A percentile compares a stretch with the other conserved stretches of the same genome.
phyloP scores from a whole-genome alignment of 2,329 filamentous ascomycete species.

The Knufia petricola region DNA sequence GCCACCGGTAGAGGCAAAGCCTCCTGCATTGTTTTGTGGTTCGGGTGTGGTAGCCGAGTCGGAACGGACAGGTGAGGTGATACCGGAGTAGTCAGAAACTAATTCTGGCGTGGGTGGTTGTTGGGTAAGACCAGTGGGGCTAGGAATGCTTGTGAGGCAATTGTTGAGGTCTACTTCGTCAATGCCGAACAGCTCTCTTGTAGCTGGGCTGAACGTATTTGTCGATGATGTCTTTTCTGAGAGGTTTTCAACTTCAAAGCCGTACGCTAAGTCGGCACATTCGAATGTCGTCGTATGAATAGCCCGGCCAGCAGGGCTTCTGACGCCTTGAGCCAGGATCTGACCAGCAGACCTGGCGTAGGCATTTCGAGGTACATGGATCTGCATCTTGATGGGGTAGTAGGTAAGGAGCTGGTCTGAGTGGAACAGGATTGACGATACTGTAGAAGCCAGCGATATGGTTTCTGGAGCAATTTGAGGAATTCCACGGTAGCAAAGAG shows the following conservation, averaged over 20 bases:
- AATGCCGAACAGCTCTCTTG: background rate
- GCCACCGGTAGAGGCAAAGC: background rate
- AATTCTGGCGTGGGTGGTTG: background rate
- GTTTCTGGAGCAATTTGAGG: too few relatives aligned
- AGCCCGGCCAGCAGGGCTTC: background rate
- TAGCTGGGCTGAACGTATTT: background rate
- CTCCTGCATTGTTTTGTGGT: background rate
- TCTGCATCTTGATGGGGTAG: background rate
- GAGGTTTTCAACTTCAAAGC: background rate
- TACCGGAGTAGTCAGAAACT: background rate
- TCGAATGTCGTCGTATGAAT: background rate
- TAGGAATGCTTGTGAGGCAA: background rate
- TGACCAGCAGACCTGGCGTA: constrained; percentile 3
- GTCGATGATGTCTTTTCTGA: constrained; percentile 6
- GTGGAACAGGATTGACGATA: too few relatives aligned
- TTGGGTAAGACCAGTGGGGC: background rate
- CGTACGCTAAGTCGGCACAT: background rate
- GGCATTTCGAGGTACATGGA: background rate
- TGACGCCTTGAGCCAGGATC: background rate
- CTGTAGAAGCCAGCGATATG: too few relatives aligned
- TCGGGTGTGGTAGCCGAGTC: background rate
- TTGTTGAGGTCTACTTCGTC: background rate
- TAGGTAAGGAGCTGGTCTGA: background rate
- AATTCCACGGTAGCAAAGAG: too few relatives aligned
- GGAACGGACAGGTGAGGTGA: background rate